phyloP scores from a whole-genome alignment of 306 rosid species.

The Castanospermum australe region DNA sequence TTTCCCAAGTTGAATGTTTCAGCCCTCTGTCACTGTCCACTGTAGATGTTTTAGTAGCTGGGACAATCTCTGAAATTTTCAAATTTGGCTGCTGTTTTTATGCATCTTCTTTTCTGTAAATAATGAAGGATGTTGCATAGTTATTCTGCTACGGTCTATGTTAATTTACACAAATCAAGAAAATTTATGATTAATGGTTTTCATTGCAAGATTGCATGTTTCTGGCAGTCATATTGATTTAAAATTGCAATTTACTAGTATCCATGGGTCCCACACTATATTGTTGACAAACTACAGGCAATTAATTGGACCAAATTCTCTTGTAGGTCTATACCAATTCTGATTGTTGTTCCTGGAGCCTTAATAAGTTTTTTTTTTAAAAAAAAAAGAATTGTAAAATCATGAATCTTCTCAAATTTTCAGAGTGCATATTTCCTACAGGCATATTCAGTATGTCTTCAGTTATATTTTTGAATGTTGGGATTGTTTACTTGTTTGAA shows the following conservation, averaged over 20 bases:
- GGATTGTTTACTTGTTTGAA: conserved; percentile 18
- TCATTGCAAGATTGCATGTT: not conserved
- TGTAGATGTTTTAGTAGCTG: conserved; percentile 5
- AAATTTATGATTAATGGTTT: not conserved
- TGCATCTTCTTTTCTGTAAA: conserved; percentile 13
- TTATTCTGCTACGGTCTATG: not conserved
- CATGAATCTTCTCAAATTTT: not conserved
- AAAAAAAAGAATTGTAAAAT: too few species aligned
- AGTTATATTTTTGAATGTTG: not conserved
- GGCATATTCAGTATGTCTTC: not conserved
- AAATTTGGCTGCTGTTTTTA: conserved; percentile 27
- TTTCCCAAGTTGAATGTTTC: conserved; percentile 27
- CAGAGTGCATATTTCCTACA: not conserved
- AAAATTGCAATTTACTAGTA: not conserved
- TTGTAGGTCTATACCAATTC: not conserved
- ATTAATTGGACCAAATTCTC: not conserved
- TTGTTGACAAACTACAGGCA: not conserved
- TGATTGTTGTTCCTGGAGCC: not conserved
- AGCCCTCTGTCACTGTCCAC: conserved; percentile 14
- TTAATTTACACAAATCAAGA: not conserved
- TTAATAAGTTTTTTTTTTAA: not conserved
- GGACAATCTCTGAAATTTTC: conserved; percentile 24
- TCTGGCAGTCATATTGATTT: not conserved
- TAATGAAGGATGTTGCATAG: not conserved
- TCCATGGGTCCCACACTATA: not conserved